A percentile compares a stretch with the other conserved stretches of the same genome.
Conservation (phyloP, 805 yeast genomes). For the Yarrowia sp. region DNA sequence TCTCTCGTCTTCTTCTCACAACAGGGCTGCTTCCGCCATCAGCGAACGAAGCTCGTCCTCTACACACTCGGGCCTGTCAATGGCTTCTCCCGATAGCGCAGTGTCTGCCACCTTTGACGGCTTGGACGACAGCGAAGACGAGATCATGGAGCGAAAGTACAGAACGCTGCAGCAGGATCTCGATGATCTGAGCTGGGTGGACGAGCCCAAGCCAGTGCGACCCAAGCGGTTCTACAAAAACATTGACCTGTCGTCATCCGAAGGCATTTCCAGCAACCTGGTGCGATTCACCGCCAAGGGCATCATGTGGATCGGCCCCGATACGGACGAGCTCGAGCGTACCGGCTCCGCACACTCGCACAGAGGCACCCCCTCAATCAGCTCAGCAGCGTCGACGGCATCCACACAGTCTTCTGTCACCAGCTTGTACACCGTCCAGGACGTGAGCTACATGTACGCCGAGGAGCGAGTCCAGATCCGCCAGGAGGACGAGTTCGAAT, state of each 20-base stretch:
- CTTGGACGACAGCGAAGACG: slow-evolving; percentile 7
- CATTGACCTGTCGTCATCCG: neutral
- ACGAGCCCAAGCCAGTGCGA: neutral
- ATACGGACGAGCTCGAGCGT: slow-evolving; percentile 2
- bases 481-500: neutral
- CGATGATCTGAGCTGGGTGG: slow-evolving; percentile 12
- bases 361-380: slow-evolving; percentile 15
- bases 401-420: slow-evolving; percentile 5
- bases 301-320: slow-evolving; percentile 38
- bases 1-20: neutral
- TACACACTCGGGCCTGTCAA: slow-evolving; percentile 14
- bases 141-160: slow-evolving; percentile 15
- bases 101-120: slow-evolving; percentile 30
- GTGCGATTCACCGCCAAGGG: slow-evolving; percentile 36
- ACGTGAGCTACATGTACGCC: slow-evolving; percentile 28
- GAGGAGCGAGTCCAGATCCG: slow-evolving; percentile 21
- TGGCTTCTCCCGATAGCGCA: slow-evolving; percentile 29
- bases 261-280: slow-evolving; percentile 18
- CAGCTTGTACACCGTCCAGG: slow-evolving; percentile 36
- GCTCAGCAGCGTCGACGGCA: slow-evolving; percentile 14
- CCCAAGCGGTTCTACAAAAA: neutral
- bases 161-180: slow-evolving; percentile 18
- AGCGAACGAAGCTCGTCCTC: slow-evolving; percentile 15
- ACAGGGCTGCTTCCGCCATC: slow-evolving; percentile 8
- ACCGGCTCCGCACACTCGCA: neutral